phyloP scores from a whole-genome alignment of 139 green algal genomes.

The Volvox reticuliferus region DNA sequence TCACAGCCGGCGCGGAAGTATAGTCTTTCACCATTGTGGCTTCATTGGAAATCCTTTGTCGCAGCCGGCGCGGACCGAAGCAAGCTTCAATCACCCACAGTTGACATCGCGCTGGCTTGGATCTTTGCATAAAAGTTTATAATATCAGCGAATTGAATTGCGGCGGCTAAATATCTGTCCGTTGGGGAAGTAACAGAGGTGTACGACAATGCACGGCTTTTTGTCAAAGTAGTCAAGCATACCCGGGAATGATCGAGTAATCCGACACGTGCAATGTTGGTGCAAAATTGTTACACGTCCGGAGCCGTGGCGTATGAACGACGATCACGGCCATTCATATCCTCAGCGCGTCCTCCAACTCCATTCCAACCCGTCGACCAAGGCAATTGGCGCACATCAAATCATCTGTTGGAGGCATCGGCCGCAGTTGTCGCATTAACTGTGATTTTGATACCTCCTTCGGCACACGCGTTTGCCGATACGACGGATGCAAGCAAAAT shows the following conservation, averaged over 20 bases:
- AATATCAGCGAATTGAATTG: too few species aligned
- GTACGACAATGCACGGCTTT: too few species aligned
- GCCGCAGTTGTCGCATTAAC: not conserved
- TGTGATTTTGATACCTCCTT: not conserved
- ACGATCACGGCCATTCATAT: not conserved
- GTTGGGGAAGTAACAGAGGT: too few species aligned
- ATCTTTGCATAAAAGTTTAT: too few species aligned
- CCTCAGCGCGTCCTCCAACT: not conserved
- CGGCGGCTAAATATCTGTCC: not conserved
- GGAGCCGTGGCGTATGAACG: not conserved
- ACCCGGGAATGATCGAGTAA: too few species aligned
- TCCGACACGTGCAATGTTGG: not conserved
- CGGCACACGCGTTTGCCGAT: conserved; percentile 3
- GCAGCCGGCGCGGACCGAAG: not conserved
- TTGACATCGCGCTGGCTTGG: too few species aligned
- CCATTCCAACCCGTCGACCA: not conserved
- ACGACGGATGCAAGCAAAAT: not conserved
- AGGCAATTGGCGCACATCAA: not conserved
- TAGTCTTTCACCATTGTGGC: conserved; percentile 12
- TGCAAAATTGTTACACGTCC: not conserved
- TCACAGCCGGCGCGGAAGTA: not conserved
- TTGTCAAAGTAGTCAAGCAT: too few species aligned
- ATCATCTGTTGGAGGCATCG: not conserved
- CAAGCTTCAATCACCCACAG: too few species aligned
- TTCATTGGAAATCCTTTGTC: too few species aligned